Base-by-base conservation (phyloP, 1,284 basidiomycete genomes). In the Papiliotrema terrestris region DNA sequence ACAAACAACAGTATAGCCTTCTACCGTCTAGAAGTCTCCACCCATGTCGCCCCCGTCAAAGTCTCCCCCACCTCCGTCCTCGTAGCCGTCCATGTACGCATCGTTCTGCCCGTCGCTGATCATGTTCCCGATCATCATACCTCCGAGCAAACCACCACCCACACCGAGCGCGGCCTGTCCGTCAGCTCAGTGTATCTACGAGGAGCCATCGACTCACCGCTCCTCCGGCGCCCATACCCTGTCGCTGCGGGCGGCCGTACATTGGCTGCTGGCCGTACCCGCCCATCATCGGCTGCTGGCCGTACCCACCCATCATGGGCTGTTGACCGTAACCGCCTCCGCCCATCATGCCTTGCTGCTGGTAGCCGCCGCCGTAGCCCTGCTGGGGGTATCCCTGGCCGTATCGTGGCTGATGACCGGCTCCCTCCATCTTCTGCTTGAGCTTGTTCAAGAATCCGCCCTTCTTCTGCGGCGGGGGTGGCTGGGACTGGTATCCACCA, bases 51-150 rank as follows among this genome's bases (percentile, higher is more conserved):
- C 51, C 19, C 63, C 62, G 36, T 43, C 43, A 45, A 55, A 43
- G 46, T 60, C 56, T 11, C 45, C 57, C 20, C 52, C 44, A 20
- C 44, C 62, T 22, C 67, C 68, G 42, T 72, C 68, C 37, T 66
- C 35, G 58, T 71, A 72, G 13, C 72, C 72, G 45, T 73, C 70
- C 44, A 60, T 54, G 52, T 73, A 71, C 5, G 60, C 62, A 36
- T 70, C 65, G 35, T 69, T 45, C 36, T 62, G 56, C 22, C 42
- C 46, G 43, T 61, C 62, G 1, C 51, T 29, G 22, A 73, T 71
- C 67, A 71, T 70, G 43, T 72, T 62, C 19, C 70, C 75, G 46
- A 77, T 53, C 65, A 75, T 63, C 74, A 77, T 74, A 45, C 75
- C 75, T 41, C 75, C 26, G 47, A 57, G 26, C 43, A 50, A 38